These are phyloP conservation scores for Berkeleyomyces basicola DNA, from an alignment of 2,329 filamentous ascomycete genomes.

Conservation along the genomic window DNA sequence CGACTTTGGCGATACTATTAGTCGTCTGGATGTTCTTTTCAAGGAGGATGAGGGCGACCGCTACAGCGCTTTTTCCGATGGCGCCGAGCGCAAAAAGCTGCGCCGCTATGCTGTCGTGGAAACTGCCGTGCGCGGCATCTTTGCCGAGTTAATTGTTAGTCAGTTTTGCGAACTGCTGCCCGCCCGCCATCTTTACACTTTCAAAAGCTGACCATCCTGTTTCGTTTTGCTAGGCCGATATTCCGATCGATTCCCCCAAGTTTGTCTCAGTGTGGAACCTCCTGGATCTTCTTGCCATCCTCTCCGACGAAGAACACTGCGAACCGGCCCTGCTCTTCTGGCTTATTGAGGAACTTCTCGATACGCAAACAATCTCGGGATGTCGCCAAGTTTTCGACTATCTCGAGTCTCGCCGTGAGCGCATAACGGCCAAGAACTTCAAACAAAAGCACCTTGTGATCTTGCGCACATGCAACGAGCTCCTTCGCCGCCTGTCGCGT, in stretches of 20 bases:
- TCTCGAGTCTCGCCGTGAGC: conserved; percentile 79
- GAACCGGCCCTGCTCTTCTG: conserved; percentile 74
- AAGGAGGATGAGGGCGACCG: conserved; percentile 16
- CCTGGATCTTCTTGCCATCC: conserved; percentile 75
- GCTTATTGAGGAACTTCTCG: conserved; percentile 85
- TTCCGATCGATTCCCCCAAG: conserved; percentile 55
- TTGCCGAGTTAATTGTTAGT: conserved; percentile 63
- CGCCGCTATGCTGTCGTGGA: conserved; percentile 60
- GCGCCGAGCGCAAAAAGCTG: conserved; percentile 20
- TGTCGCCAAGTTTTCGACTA: conserved; percentile 90
- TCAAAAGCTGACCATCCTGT: conserved; percentile 18
- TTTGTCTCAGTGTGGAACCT: conserved; percentile 87
- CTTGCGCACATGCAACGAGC: conserved; percentile 84
- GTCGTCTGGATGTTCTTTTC: conserved; percentile 28
- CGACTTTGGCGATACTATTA: conserved; percentile 38
- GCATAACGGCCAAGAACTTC: conserved; percentile 66
- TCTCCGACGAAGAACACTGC: conserved; percentile 63
- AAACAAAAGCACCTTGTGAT: conserved; percentile 77
- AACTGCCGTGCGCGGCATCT: conserved; percentile 64
- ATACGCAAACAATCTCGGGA: conserved; percentile 86
- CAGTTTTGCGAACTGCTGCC: conserved; percentile 15
- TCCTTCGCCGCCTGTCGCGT: conserved; percentile 81
- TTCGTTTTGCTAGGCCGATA: conserved; percentile 37
- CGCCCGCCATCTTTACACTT: too few relatives aligned
- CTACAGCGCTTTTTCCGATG: conserved; percentile 19